These are phyloP conservation scores for Boletus rubescentipes DNA, from an alignment of 768 basidiomycete genomes.

Conservation along the genomic window DNA sequence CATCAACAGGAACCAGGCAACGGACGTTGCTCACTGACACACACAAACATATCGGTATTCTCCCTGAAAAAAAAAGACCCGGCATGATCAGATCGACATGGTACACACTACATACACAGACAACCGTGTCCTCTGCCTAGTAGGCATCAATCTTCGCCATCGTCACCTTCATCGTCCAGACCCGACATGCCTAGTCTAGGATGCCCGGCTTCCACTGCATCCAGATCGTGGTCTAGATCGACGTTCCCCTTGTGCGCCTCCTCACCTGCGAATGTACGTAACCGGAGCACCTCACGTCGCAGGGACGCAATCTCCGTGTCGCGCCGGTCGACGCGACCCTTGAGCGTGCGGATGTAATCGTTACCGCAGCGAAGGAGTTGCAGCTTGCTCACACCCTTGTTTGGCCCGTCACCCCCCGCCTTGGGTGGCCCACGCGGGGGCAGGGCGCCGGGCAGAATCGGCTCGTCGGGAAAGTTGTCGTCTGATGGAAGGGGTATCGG, in stretches of 20 bases:
- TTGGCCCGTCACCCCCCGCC: constrained; percentile 85
- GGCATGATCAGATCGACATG: constrained; percentile 11
- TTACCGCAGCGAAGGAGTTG: constrained; percentile 91
- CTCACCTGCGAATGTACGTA: constrained; percentile 43
- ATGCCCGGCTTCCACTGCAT: constrained; percentile 24
- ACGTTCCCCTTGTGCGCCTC: constrained; percentile 21
- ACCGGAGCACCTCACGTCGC: constrained; percentile 61
- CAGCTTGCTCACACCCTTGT: constrained; percentile 91
- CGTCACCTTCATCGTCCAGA: constrained; percentile 37
- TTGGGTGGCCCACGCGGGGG: constrained; percentile 90
- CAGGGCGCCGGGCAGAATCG: constrained; percentile 80
- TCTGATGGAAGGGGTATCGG: constrained; percentile 84
- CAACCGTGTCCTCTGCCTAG: background rate
- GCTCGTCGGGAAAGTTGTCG: constrained; percentile 67
- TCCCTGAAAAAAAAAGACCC: background rate
- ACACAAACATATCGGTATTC: too few species aligned
- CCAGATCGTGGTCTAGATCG: constrained; percentile 32
- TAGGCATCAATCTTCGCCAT: constrained; percentile 23
- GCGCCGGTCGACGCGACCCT: constrained; percentile 72
- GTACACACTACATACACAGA: constrained; percentile 5
- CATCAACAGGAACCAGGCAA: background rate
- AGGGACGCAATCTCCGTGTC: constrained; percentile 74
- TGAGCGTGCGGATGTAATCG: constrained; percentile 78
- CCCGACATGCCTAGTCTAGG: constrained; percentile 20
- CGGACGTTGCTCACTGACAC: too few species aligned